Evolutionary conservation across 108 stramenopile genomes (phyloP).

Genomic region (Schizochytrium sp.): DNA sequence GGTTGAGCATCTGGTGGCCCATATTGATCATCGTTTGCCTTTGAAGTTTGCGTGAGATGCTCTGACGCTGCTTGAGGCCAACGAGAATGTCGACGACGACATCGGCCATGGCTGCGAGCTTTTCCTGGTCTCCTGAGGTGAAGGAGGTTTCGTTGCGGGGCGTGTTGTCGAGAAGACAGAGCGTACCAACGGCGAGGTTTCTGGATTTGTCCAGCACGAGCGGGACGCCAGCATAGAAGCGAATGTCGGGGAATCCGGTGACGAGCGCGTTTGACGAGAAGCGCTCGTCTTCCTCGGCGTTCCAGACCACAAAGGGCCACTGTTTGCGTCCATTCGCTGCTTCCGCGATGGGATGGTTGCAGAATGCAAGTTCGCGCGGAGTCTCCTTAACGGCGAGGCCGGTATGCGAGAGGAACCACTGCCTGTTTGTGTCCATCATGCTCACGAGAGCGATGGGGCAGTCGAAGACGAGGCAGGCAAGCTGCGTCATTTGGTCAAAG

Average conservation of each 20-base stretch:
- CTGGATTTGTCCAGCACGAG: conserved; percentile 62
- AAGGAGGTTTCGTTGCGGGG: background rate
- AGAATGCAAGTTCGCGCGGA: conserved; percentile 66
- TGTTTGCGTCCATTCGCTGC: conserved; percentile 37
- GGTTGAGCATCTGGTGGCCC: conserved; percentile 5
- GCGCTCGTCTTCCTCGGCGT: conserved; percentile 56
- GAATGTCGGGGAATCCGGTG: conserved; percentile 59
- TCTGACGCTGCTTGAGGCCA: background rate
- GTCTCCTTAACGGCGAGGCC: conserved; percentile 66
- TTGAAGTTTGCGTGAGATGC: background rate
- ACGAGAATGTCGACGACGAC: background rate
- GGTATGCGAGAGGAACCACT: conserved; percentile 65
- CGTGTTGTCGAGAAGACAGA: conserved; percentile 59
- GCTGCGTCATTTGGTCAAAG: conserved; percentile 55
- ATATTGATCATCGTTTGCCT: background rate
- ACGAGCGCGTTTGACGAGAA: conserved; percentile 60
- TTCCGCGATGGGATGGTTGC: conserved; percentile 60
- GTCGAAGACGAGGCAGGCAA: conserved; percentile 54
- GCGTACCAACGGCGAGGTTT: conserved; percentile 52
- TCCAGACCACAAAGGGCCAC: conserved; percentile 50
- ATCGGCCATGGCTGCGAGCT: background rate
- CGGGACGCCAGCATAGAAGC: conserved; percentile 73
- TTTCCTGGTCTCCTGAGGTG: background rate
- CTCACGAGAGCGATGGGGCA: conserved; percentile 61
- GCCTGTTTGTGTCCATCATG: conserved; percentile 60